Percentiles rank a stretch among this genome's conserved stretches.
Evolutionary conservation across 208 protist species (phyloP).

Genomic region (Trypanosoma grayi): DNA sequence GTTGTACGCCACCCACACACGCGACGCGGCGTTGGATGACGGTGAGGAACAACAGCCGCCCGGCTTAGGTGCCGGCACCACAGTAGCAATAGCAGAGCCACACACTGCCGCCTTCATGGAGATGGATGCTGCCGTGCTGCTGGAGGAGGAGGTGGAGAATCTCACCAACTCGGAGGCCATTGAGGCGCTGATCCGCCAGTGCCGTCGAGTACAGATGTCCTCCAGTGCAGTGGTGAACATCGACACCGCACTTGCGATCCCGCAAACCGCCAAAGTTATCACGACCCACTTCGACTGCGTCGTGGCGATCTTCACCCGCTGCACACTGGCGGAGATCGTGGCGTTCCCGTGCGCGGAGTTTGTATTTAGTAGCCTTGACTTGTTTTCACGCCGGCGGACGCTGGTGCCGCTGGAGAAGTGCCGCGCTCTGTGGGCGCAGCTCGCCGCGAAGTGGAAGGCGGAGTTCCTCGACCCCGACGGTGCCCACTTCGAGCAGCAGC

Average conservation of each 20-base stretch:
- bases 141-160: slow-evolving; percentile 12
- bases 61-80: not conserved
- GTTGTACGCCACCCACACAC: not conserved
- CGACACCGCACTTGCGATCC: slow-evolving; percentile 10
- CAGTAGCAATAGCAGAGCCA: not conserved
- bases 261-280: slow-evolving; percentile 12
- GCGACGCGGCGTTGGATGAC: not conserved
- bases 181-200: slow-evolving; percentile 9
- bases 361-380: slow-evolving; percentile 35
- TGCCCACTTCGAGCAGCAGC: slow-evolving; percentile 28
- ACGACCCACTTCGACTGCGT: slow-evolving; percentile 31
- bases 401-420: slow-evolving; percentile 21
- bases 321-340: slow-evolving; percentile 37
- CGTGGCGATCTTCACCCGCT: slow-evolving; percentile 29
- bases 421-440: slow-evolving; percentile 38
- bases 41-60: not conserved
- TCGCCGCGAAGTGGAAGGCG: slow-evolving; percentile 35
- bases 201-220: slow-evolving; percentile 9
- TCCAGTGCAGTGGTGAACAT: not conserved
- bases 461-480: slow-evolving; percentile 45
- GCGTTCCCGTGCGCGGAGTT: slow-evolving; percentile 25
- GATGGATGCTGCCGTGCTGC: slow-evolving; percentile 24
- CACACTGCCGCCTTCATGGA: not conserved
- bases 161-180: slow-evolving; percentile 9
- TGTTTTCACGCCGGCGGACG: slow-evolving; percentile 8